Conservation (phyloP, 257 asterid species). For the Nicotiana paniculata region DNA sequence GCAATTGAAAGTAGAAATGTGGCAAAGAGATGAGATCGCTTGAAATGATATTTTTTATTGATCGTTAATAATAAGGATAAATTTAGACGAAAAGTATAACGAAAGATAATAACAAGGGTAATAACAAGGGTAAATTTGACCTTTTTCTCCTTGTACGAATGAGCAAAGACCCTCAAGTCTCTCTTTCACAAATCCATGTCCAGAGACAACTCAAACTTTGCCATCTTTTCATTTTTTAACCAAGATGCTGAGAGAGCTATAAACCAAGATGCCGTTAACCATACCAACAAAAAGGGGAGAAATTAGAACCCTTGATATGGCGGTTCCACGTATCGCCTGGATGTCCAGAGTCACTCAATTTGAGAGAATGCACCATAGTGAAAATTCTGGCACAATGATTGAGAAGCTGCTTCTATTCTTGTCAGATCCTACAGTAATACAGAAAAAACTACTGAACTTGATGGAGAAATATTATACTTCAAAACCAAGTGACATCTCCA, state of each 20-base stretch:
- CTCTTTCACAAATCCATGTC: not conserved
- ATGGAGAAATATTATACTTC: not conserved
- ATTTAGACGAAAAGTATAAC: too few relatives aligned
- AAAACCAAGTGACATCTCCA: not conserved
- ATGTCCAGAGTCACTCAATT: slow-evolving; percentile 11
- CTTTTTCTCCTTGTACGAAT: too few relatives aligned
- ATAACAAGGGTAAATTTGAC: too few relatives aligned
- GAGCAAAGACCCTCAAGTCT: not conserved
- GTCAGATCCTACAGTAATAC: slow-evolving; percentile 40
- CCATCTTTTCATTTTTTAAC: not conserved
- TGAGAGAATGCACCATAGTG: slow-evolving; percentile 36
- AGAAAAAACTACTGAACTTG: not conserved
- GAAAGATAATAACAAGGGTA: too few relatives aligned
- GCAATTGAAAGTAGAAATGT: not conserved
- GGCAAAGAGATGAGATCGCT: not conserved
- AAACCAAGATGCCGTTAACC: not conserved
- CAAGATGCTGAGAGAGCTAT: not conserved
- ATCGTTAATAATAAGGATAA: too few relatives aligned
- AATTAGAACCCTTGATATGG: not conserved
- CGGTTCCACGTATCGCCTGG: not conserved
- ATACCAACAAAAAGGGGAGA: too few relatives aligned
- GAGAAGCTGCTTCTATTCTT: slow-evolving; percentile 54
- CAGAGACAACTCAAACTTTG: not conserved
- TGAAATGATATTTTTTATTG: too few relatives aligned
- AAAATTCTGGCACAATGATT: slow-evolving; percentile 47